Conservation (phyloP, 192 early-diverging fungal species). For the Linnemannia elongata region DNA sequence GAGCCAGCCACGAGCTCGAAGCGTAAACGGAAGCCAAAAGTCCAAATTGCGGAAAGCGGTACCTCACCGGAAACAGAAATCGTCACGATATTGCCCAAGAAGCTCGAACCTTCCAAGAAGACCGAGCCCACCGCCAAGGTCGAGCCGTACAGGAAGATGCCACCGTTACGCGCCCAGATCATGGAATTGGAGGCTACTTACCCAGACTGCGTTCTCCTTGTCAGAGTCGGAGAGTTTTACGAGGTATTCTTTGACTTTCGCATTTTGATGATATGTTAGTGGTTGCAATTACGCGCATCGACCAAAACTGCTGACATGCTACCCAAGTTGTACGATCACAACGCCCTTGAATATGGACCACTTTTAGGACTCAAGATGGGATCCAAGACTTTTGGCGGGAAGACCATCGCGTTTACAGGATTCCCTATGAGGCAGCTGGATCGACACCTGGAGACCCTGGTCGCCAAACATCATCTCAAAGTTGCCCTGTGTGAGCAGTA, state of each 20-base stretch:
- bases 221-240: conserved; percentile 86
- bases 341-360: conserved; percentile 75
- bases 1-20: neutral
- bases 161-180: conserved; percentile 42
- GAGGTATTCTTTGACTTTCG: conserved; percentile 60
- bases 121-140: neutral
- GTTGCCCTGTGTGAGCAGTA: conserved; percentile 84
- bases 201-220: conserved; percentile 76
- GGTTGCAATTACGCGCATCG: neutral
- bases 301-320: neutral
- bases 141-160: conserved; percentile 8
- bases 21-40: neutral
- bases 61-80: neutral
- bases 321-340: conserved; percentile 75
- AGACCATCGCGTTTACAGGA: conserved; percentile 74
- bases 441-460: conserved; percentile 75
- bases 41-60: neutral
- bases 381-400: conserved; percentile 70
- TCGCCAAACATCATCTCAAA: conserved; percentile 67
- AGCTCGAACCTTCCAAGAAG: neutral
- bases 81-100: neutral
- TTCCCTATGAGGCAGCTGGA: conserved; percentile 76
- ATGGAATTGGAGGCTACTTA: conserved; percentile 64
- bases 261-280: neutral
- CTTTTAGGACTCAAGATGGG: conserved; percentile 79